A percentile compares a stretch with the other conserved stretches of the same genome.
These are phyloP conservation scores for Aspergillus latus DNA, from an alignment of 2,329 filamentous ascomycete genomes.

Conservation along the genomic window DNA sequence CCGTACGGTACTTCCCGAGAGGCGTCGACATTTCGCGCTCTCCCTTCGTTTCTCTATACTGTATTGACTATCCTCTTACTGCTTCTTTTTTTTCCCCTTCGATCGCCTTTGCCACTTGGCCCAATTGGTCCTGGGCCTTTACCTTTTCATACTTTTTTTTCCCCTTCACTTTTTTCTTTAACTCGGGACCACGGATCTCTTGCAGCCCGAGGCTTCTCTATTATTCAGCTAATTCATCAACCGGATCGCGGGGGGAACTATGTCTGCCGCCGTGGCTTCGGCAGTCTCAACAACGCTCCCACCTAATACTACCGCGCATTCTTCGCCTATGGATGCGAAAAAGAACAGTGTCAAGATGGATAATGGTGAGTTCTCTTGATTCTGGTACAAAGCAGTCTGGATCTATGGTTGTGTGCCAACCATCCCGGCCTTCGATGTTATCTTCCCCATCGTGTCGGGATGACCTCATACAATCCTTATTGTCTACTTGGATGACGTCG, in stretches of 20 bases:
- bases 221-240: constrained; percentile 21
- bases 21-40: neutral
- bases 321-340: constrained; percentile 46
- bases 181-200: constrained; percentile 19
- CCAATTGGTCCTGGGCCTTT: constrained; percentile 13
- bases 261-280: constrained; percentile 44
- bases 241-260: constrained; percentile 23
- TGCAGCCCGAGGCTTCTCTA: constrained; percentile 12
- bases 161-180: constrained; percentile 11
- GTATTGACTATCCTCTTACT: constrained; percentile 15
- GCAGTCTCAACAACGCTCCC: constrained; percentile 34
- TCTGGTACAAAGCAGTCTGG: constrained; percentile 13
- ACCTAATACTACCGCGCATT: constrained; percentile 30
- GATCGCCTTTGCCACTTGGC: constrained; percentile 19
- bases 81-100: constrained; percentile 16
- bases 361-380: constrained; percentile 35
- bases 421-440: constrained; percentile 26
- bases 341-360: constrained; percentile 40
- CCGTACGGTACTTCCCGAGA: constrained; percentile 5
- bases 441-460: constrained; percentile 31
- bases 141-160: constrained; percentile 26
- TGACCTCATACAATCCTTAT: constrained; percentile 38
- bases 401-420: constrained; percentile 32
- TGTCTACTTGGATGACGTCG: constrained; percentile 18
- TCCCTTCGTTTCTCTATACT: constrained; percentile 2